phyloP scores from a whole-genome alignment of 176 grass and related monocot species.

The Aegilops longissima region DNA sequence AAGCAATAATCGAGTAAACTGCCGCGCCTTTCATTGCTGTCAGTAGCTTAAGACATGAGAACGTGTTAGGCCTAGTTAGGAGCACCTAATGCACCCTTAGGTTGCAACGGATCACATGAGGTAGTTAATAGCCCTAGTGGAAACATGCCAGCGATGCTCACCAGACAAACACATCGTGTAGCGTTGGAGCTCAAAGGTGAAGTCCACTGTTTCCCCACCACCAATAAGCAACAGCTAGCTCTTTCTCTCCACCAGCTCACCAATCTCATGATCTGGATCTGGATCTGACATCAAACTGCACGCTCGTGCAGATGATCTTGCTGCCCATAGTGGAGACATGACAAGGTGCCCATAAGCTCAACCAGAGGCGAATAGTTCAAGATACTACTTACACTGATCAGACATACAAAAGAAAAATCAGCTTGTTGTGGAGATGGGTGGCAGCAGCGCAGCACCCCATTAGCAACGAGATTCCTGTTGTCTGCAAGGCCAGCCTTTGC shows the following conservation, averaged over 20 bases:
- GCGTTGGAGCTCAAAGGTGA: not conserved
- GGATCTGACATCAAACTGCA: not conserved
- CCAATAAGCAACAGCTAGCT: not conserved
- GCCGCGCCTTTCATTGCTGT: not conserved
- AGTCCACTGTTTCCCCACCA: not conserved
- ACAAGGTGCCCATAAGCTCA: not conserved
- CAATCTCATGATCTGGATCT: not conserved
- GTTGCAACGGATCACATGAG: not conserved
- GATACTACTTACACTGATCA: not conserved
- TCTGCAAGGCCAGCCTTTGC: not conserved
- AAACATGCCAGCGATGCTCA: slow-evolving; percentile 11
- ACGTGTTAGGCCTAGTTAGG: not conserved
- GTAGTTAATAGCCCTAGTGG: not conserved
- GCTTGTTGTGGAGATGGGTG: slow-evolving; percentile 9
- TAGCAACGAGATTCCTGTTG: not conserved
- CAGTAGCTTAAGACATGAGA: not conserved
- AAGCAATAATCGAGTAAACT: not conserved
- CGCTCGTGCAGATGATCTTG: slow-evolving; percentile 7
- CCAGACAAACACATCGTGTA: not conserved
- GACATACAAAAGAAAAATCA: not conserved
- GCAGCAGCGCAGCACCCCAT: not conserved
- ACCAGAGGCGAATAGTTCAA: not conserved
- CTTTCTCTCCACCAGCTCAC: not conserved
- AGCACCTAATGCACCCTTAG: not conserved
- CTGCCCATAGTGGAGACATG: not conserved